Evolutionary conservation across 495 filamentous ascomycete species (phyloP).

Genomic region (Xylaria curta): DNA sequence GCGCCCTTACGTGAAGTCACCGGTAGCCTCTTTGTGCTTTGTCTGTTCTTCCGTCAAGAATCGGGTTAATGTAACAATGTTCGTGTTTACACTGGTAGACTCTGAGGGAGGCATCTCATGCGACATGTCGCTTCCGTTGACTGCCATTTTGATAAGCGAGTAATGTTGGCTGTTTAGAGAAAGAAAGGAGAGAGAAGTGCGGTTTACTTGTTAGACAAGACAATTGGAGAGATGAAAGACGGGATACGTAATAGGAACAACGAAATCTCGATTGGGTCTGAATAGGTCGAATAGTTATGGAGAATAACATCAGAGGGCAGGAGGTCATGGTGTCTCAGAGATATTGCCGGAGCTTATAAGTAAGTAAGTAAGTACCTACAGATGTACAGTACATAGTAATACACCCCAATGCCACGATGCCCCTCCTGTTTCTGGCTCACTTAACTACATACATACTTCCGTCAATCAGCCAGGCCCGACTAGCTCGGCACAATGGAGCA

Average conservation of each 20-base stretch:
- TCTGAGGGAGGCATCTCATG: constrained; percentile 48
- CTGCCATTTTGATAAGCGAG: constrained; percentile 32
- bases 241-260: constrained; percentile 15
- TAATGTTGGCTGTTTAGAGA: constrained; percentile 16
- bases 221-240: constrained; percentile 20
- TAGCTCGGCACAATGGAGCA: constrained; percentile 23
- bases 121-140: constrained; percentile 40
- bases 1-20: constrained; percentile 90
- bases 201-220: neutral
- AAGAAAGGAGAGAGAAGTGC: neutral
- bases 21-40: constrained; percentile 92
- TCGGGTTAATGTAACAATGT: constrained; percentile 92
- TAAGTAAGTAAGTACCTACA: no score
- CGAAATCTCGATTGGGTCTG: constrained; percentile 9
- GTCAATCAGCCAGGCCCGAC: neutral
- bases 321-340: constrained; percentile 11
- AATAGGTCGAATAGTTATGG: constrained; percentile 13
- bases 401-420: constrained; percentile 7
- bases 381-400: no score
- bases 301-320: neutral
- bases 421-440: neutral
- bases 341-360: constrained; percentile 29
- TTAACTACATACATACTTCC: neutral
- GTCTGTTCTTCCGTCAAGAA: constrained; percentile 95
- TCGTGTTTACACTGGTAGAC: constrained; percentile 84